Evolutionary conservation across 352 stramenopile species (phyloP).

Genomic region (Phytophthora sojae): DNA sequence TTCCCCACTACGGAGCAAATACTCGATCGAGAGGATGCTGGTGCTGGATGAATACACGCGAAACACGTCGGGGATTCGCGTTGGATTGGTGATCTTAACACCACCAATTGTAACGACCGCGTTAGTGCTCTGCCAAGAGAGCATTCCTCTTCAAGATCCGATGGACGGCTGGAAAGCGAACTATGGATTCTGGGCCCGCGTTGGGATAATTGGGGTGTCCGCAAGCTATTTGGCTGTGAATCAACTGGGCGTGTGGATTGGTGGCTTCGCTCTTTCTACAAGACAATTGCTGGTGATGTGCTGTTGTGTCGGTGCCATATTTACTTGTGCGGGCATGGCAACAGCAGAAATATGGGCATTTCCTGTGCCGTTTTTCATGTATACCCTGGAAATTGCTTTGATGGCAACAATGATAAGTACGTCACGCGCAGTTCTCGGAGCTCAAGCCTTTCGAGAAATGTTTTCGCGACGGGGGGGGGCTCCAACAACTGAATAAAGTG

Average conservation of each 20-base stretch:
- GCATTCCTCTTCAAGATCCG: slow-evolving; percentile 14
- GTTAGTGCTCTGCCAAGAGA: slow-evolving; percentile 11
- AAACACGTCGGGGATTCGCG: neutral
- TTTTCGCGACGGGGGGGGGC: neutral
- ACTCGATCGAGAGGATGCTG: slow-evolving; percentile 22
- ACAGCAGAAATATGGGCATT: neutral
- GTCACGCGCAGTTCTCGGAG: neutral
- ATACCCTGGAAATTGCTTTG: neutral
- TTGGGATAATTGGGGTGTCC: neutral
- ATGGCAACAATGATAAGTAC: neutral
- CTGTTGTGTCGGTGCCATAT: neutral
- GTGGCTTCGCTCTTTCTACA: neutral
- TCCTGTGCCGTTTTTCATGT: neutral
- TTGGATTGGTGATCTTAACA: neutral
- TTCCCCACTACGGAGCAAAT: slow-evolving; percentile 18
- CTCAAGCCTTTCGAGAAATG: neutral
- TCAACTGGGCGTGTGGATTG: slow-evolving; percentile 2
- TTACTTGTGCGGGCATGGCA: neutral
- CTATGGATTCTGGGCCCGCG: slow-evolving; percentile 14
- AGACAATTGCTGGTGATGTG: slow-evolving; percentile 1
- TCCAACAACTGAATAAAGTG: slow-evolving; percentile 2
- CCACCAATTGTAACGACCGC: neutral
- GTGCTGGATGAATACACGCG: slow-evolving; percentile 20
- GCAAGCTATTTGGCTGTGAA: neutral
- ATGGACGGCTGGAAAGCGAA: neutral